phyloP scores from a whole-genome alignment of 73 alveolate genomes.

The Symbiodinium pilosum region DNA sequence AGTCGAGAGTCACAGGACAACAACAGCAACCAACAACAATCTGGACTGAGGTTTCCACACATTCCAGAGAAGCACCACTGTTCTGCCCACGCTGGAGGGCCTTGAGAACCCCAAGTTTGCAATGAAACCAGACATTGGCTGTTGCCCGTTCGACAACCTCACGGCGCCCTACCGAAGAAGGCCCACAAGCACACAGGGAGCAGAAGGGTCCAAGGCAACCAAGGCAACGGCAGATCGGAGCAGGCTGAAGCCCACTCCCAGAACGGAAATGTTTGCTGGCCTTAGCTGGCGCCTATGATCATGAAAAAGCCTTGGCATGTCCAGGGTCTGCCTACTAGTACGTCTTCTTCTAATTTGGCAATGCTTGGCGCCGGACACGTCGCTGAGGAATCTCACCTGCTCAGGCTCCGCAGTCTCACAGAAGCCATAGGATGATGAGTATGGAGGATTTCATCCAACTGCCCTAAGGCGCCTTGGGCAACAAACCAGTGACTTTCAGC shows the following conservation, averaged over 20 bases:
- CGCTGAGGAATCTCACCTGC: not conserved
- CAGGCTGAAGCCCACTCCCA: not conserved
- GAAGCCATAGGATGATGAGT: too few species aligned
- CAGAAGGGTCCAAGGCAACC: too few species aligned
- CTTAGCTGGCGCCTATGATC: too few species aligned
- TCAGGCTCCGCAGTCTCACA: not conserved
- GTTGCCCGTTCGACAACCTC: too few species aligned
- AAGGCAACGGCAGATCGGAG: not conserved
- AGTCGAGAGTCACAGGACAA: not conserved
- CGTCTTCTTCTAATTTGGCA: too few species aligned
- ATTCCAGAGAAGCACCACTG: conserved; percentile 10
- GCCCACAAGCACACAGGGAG: too few species aligned
- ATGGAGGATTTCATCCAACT: too few species aligned
- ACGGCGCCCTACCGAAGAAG: too few species aligned
- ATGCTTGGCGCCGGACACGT: not conserved
- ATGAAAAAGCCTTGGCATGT: too few species aligned
- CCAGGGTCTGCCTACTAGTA: too few species aligned
- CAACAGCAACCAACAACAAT: too few species aligned
- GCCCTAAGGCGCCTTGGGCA: conserved; percentile 62
- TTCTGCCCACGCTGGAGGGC: conserved; percentile 5
- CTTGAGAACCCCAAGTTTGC: not conserved
- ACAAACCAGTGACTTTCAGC: conserved; percentile 37
- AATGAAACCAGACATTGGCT: too few species aligned
- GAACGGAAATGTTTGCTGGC: conserved; percentile 1
- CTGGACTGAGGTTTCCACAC: not conserved